Conservation (phyloP, 345 rosid species). For the Kernera saxatilis region DNA sequence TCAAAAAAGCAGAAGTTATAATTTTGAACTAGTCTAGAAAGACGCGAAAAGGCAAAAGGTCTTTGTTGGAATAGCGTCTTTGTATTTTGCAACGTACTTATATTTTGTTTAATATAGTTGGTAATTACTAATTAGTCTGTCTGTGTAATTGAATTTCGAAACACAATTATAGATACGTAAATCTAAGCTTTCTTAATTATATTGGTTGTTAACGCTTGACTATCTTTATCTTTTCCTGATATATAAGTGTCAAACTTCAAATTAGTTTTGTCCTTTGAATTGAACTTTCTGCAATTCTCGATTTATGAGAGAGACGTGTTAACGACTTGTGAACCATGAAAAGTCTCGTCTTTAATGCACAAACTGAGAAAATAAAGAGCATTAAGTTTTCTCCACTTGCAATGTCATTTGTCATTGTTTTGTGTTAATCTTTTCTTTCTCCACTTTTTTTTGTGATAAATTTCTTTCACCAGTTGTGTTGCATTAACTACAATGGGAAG, state of each 20-base stretch:
- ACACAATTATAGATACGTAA: background rate
- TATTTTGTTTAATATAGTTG: background rate
- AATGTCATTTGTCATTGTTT: background rate
- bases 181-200: background rate
- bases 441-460: background rate
- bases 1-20: too few relatives aligned
- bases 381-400: slow-evolving; percentile 2
- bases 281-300: background rate
- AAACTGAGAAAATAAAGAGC: background rate
- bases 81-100: too few relatives aligned
- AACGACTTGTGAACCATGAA: background rate
- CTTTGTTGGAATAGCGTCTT: background rate
- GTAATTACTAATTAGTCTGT: too few relatives aligned
- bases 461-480: background rate
- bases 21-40: too few relatives aligned
- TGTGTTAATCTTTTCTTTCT: background rate
- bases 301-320: background rate
- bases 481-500: background rate
- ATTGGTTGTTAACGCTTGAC: background rate
- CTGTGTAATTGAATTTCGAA: background rate
- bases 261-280: background rate
- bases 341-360: background rate
- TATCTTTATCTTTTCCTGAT: background rate
- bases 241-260: background rate
- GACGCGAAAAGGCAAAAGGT: too few relatives aligned